Conservation (phyloP, 169 alveolate genomes). For the Plasmodium coatneyi region DNA sequence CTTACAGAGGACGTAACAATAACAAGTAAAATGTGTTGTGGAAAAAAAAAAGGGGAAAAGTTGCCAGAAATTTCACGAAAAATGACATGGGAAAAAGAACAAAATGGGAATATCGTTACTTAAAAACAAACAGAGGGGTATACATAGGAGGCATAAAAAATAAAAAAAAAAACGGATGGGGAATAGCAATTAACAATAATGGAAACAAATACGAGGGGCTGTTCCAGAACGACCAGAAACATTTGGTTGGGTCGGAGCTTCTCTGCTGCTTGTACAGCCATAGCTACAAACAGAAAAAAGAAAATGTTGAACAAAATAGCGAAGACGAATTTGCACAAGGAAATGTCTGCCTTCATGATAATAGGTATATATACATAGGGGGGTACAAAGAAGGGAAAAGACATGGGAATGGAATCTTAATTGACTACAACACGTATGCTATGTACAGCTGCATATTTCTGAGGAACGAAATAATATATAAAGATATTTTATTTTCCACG, state of each 20-base stretch:
- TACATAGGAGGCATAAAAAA: conserved; percentile 53
- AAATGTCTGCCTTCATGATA: conserved; percentile 51
- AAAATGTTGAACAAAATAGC: conserved; percentile 36
- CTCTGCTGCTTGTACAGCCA: conserved; percentile 67
- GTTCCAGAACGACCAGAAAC: conserved; percentile 76
- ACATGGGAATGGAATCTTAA: conserved; percentile 79
- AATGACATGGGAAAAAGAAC: conserved; percentile 76
- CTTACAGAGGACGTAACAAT: background rate
- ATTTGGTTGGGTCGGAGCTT: conserved; percentile 78
- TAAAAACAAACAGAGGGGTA: conserved; percentile 39
- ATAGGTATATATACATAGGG: conserved; percentile 74
- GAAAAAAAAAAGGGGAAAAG: conserved; percentile 2
- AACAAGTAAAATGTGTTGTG: conserved; percentile 17
- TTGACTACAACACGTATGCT: conserved; percentile 77
- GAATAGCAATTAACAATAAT: conserved; percentile 75
- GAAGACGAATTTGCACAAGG: conserved; percentile 70
- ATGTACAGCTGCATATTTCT: conserved; percentile 75
- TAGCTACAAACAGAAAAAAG: conserved; percentile 44
- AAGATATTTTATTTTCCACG: conserved; percentile 63
- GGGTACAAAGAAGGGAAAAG: conserved; percentile 76
- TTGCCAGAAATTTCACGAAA: background rate
- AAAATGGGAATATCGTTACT: conserved; percentile 35
- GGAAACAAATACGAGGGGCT: conserved; percentile 82
- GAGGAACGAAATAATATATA: conserved; percentile 44
- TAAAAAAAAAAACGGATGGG: conserved; percentile 81